Conservation (phyloP, 192 early-diverging fungal genomes). For the Entomortierella lignicola region DNA sequence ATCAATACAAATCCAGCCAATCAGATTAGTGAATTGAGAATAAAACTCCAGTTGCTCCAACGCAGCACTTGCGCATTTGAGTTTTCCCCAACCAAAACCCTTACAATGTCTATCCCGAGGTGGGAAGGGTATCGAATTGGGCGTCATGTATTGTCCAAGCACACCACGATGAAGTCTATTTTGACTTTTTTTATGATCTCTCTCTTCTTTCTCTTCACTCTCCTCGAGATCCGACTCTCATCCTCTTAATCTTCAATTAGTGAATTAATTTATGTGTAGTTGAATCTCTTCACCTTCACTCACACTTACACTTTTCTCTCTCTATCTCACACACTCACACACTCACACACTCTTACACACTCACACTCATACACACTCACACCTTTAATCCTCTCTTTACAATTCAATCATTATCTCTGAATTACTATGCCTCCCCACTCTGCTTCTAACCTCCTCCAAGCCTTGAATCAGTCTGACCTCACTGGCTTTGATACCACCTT, state of each 20-base stretch:
- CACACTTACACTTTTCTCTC: not conserved
- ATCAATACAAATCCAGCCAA: not conserved
- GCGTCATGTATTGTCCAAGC: not conserved
- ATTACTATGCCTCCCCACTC: slow-evolving; percentile 34
- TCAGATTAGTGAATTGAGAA: not conserved
- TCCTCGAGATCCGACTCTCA: not conserved
- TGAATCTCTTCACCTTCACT: not conserved
- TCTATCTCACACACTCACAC: not conserved
- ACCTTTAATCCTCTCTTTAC: not conserved
- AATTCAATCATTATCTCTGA: not conserved
- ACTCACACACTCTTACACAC: not conserved
- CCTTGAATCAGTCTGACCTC: slow-evolving; percentile 24
- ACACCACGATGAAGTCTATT: not conserved
- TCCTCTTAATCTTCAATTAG: not conserved
- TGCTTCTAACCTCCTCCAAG: slow-evolving; percentile 22
- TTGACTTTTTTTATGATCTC: not conserved
- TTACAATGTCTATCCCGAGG: too few species aligned
- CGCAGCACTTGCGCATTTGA: slow-evolving; percentile 9
- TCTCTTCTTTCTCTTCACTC: not conserved
- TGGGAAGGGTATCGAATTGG: not conserved
- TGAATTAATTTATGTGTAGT: not conserved
- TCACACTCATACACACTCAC: not conserved
- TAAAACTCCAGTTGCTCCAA: slow-evolving; percentile 19
- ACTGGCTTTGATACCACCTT: slow-evolving; percentile 32
- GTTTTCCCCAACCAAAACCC: too few species aligned